These are phyloP conservation scores for Pelargonium myrrhifolium DNA, from an alignment of 441 rosid genomes.

Conservation along the genomic window DNA sequence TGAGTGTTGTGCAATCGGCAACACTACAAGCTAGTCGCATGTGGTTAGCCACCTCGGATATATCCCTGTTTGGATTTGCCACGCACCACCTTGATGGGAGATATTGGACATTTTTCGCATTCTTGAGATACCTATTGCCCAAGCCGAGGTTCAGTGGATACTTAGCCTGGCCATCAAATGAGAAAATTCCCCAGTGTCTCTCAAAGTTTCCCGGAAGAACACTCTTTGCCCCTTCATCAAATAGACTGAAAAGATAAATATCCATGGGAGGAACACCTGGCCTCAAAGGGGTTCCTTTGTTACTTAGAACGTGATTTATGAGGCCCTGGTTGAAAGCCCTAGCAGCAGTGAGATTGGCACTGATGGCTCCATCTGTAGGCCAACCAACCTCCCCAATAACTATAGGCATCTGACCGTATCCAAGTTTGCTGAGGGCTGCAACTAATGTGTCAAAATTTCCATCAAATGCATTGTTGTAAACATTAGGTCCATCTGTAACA, in stretches of 20 bases:
- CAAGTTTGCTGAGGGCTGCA: constrained; percentile 72
- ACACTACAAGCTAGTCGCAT: constrained; percentile 58
- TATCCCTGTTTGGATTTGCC: constrained; percentile 64
- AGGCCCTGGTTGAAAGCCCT: constrained; percentile 84
- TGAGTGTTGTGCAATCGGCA: constrained; percentile 90
- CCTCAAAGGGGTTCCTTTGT: constrained; percentile 83
- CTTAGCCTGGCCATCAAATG: constrained; percentile 94
- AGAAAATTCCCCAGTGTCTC: constrained; percentile 97
- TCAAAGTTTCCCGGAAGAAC: constrained; percentile 80
- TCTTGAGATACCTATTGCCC: constrained; percentile 59
- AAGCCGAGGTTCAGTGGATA: constrained; percentile 66
- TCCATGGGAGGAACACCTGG: constrained; percentile 71
- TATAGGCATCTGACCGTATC: constrained; percentile 80
- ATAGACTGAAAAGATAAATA: constrained; percentile 75
- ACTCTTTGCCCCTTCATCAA: constrained; percentile 88
- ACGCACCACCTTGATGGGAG: constrained; percentile 93
- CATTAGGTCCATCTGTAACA: constrained; percentile 65
- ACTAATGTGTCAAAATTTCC: constrained; percentile 89
- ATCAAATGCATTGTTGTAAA: constrained; percentile 82
- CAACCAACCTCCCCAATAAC: constrained; percentile 94
- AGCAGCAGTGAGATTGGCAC: constrained; percentile 81
- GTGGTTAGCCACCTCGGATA: constrained; percentile 60
- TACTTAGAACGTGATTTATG: constrained; percentile 51
- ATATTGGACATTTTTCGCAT: constrained; percentile 63
- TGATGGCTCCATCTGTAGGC: constrained; percentile 82